Base-by-base conservation (phyloP, 2,329 filamentous ascomycete genomes). In the Aspergillus fijiensis region DNA sequence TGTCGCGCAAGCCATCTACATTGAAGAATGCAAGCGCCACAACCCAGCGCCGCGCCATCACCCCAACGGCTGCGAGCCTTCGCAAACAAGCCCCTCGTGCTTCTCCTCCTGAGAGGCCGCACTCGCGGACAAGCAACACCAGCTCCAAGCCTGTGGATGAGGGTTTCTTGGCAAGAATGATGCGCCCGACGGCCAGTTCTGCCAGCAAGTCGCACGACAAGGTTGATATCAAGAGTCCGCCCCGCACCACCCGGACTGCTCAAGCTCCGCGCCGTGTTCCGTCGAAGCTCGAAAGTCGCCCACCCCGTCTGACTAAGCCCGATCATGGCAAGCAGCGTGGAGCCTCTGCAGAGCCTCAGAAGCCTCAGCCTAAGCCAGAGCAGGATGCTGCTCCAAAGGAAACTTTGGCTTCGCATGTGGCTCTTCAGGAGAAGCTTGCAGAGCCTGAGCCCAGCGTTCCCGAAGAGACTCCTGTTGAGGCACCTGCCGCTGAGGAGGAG, bases 141-240 rank as follows among this genome's bases (percentile, higher is more conserved):
- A 70, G 66, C 55, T 59, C 74, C 23, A 78, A 72, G 57, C 73
- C 75, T 7, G 70, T 78, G 4, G 78, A 80, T 59, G 79, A 81
- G 33, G 71, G 77, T 1, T 82, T 82, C 65, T 68, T 82, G 35
- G 80, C 80, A 14, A 72, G 80, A 56, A 81, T 82, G 79, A 82
- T 82, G 78, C 76, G 80, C 5, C 80, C 80, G 23, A 82, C 80
- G 12, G 77, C 79, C 33, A 81, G 79, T 63, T 82, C 80, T 54
- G 79, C 80, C 9, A 80, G 73, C 63, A 82, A 82, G 64, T 70
- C 72, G 14, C 79, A 81, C 53, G 80, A 82, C 16, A 80, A 79
- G 63, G 58, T 76, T 5, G 79, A 81, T 27, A 53, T 70, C 4
- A 78, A 74, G 61, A 76, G 73, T 51, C 76, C 77, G 39, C 74